Conservation (phyloP, 768 basidiomycete genomes). For the Lactarius quietus region DNA sequence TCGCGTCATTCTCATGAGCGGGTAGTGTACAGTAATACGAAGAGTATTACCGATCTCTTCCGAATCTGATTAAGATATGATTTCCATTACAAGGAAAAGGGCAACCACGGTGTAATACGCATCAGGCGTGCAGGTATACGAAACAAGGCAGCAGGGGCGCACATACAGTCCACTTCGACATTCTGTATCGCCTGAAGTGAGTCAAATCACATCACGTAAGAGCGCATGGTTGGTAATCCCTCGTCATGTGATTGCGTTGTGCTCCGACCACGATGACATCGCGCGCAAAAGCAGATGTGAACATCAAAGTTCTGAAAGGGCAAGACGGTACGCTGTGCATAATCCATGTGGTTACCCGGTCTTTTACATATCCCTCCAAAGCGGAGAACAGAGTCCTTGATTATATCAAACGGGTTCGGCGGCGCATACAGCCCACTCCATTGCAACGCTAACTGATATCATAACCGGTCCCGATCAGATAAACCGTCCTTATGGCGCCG, state of each 20-base stretch:
- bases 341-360: not conserved
- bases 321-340: conserved; percentile 19
- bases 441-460: not conserved
- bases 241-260: conserved; percentile 10
- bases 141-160: too few relatives aligned
- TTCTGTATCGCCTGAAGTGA: too few relatives aligned
- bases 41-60: too few relatives aligned
- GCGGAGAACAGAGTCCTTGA: conserved; percentile 26
- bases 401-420: conserved; percentile 26
- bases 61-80: too few relatives aligned
- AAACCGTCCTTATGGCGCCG: conserved; percentile 92
- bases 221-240: too few relatives aligned
- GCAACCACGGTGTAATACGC: too few relatives aligned
- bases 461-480: conserved; percentile 45
- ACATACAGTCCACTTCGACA: too few relatives aligned
- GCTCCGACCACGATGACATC: conserved; percentile 15
- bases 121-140: too few relatives aligned
- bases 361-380: not conserved
- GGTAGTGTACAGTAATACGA: too few relatives aligned
- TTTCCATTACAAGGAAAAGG: too few relatives aligned
- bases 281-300: conserved; percentile 11
- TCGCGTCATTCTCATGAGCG: too few relatives aligned
- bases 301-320: conserved; percentile 25
- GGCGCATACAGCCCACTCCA: not conserved
- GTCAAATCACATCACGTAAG: too few relatives aligned